Percentiles rank a stretch among this genome's conserved stretches.
These are phyloP conservation scores for Zygoascus ofunaensis DNA, from an alignment of 805 yeast species.

Conservation along the genomic window DNA sequence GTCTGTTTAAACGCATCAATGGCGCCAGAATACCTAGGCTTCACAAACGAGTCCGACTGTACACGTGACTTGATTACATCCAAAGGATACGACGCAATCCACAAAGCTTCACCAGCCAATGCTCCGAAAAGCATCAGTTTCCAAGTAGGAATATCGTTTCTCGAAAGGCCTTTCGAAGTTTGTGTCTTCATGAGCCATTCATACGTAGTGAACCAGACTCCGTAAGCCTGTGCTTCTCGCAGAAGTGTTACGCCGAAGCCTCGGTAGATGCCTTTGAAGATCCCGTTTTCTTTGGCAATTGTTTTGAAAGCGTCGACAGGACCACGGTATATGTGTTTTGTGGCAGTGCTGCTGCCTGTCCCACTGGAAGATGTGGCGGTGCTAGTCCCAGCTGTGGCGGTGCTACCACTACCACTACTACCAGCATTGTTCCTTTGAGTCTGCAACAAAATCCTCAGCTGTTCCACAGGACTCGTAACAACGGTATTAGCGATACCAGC, in stretches of 20 bases:
- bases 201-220: conserved; percentile 63
- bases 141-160: conserved; percentile 45
- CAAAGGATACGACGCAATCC: conserved; percentile 62
- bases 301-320: conserved; percentile 37
- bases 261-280: conserved; percentile 40
- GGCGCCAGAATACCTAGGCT: conserved; percentile 29
- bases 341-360: neutral
- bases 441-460: conserved; percentile 53
- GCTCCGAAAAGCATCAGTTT: conserved; percentile 54
- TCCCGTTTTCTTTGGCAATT: conserved; percentile 38
- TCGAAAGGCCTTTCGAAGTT: conserved; percentile 12
- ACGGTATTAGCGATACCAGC: conserved; percentile 63
- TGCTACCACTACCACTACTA: too few species aligned
- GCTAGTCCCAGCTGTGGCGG: too few species aligned
- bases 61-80: conserved; percentile 56
- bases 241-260: conserved; percentile 46
- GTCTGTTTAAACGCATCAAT: conserved; percentile 41
- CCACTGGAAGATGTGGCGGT: too few species aligned
- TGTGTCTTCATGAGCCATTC: conserved; percentile 40
- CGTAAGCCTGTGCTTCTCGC: conserved; percentile 65
- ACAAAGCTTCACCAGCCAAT: conserved; percentile 56
- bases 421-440: conserved; percentile 30
- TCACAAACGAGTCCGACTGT: conserved; percentile 41
- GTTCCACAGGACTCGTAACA: conserved; percentile 58
- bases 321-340: conserved; percentile 28